Percentiles rank a stretch among this genome's conserved stretches.
Evolutionary conservation across 495 filamentous ascomycete species (phyloP).

Genomic region (Penicillium angulare): DNA sequence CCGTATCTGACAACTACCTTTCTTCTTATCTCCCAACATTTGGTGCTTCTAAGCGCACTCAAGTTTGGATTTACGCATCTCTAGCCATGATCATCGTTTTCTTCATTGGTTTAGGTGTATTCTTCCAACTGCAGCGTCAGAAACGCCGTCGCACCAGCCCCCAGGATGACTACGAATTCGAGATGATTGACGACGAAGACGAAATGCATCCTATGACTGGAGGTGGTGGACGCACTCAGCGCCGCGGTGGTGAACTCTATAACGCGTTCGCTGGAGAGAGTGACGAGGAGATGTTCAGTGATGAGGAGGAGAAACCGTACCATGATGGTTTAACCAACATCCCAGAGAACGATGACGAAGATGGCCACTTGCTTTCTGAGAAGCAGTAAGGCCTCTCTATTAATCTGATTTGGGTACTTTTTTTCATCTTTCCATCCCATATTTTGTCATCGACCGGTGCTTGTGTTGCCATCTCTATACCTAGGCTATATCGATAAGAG

Average conservation of each 20-base stretch:
- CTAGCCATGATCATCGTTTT: conserved; percentile 81
- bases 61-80: conserved; percentile 93
- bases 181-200: conserved; percentile 84
- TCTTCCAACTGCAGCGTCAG: conserved; percentile 74
- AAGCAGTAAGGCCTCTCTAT: conserved; percentile 14
- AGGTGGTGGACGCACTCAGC: conserved; percentile 37
- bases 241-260: conserved; percentile 81
- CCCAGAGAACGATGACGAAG: conserved; percentile 18
- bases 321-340: conserved; percentile 32
- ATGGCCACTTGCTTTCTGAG: conserved; percentile 19
- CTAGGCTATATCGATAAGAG: conserved; percentile 1
- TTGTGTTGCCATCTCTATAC: conserved; percentile 5
- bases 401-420: conserved; percentile 8
- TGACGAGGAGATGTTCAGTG: conserved; percentile 67
- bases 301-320: conserved; percentile 50
- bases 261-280: conserved; percentile 86
- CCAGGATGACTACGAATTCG: conserved; percentile 91
- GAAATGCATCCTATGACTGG: conserved; percentile 55
- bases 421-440: background rate
- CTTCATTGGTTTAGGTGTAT: conserved; percentile 73
- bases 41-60: conserved; percentile 83
- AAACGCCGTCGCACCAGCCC: conserved; percentile 71
- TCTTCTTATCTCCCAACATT: conserved; percentile 95
- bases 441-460: conserved; percentile 2
- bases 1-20: conserved; percentile 60